phyloP scores from a whole-genome alignment of 2,329 filamentous ascomycete species.

The Pseudocercospora musae region DNA sequence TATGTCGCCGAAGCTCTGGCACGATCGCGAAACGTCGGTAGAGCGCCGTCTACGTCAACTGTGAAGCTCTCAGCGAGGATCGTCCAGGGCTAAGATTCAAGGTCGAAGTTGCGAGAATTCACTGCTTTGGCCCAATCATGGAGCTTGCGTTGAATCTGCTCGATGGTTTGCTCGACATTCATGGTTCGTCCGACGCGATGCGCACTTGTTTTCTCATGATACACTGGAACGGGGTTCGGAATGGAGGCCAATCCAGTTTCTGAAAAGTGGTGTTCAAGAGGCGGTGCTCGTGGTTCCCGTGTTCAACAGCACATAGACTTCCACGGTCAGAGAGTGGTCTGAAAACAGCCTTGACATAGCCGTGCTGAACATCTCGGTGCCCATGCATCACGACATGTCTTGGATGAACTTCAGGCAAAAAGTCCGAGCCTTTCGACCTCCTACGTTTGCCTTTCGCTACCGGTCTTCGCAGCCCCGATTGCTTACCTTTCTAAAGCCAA shows the following conservation, averaged over 20 bases:
- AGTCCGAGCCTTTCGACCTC: too few species aligned
- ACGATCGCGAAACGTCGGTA: not conserved
- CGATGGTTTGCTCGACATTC: not conserved
- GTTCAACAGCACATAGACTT: too few species aligned
- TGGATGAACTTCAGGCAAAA: too few species aligned
- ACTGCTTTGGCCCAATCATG: not conserved
- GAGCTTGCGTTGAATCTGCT: not conserved
- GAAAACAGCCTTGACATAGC: too few species aligned
- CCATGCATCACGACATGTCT: too few species aligned
- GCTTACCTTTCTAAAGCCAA: not conserved
- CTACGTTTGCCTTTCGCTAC: not conserved
- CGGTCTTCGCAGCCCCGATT: not conserved
- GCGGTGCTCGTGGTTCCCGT: too few species aligned
- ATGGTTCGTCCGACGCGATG: not conserved
- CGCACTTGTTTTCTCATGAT: too few species aligned
- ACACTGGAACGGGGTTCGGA: too few species aligned
- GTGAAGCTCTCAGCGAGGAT: not conserved
- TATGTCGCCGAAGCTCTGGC: not conserved
- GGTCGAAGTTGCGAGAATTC: not conserved
- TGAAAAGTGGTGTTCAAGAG: too few species aligned
- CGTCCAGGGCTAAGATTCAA: not conserved
- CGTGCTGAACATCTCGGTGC: too few species aligned
- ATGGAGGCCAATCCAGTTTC: too few species aligned
- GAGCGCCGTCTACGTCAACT: not conserved
- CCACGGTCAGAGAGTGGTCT: too few species aligned